Base-by-base conservation (phyloP, 305 asterid species). In the Rubia peregrina region DNA sequence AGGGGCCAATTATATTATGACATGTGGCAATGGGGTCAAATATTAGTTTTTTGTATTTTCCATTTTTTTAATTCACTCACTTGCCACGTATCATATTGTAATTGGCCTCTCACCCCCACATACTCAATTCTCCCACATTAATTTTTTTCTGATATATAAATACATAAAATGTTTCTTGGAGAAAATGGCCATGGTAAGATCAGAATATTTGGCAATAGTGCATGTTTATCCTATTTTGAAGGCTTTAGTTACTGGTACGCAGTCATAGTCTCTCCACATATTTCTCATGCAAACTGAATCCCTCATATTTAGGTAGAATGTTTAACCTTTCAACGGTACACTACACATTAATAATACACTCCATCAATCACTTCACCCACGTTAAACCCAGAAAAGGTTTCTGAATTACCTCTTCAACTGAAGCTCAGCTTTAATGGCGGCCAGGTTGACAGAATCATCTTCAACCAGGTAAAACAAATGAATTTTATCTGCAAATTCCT, bases 381-480 rank as follows among this genome's bases (percentile, higher is more conserved):
- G 2, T 49, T 49, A 49, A 49, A 49, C 56, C 56, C 56, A n/a
- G n/a, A 16, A 19, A 49, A 49, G 4, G 13, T 44, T 44, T 44
- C 11, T 44, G 11, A 9, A 44, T 44, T 44, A 11, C 16, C 11
- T 44, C 49, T 44, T 41, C 14, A 49, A 49, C 56, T 13, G 7
- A 24, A 22, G 3, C 33, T 22, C 26, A 9, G 43, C 2, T 5
- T 44, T 41, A 43, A 86, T 90, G 95, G 82, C 88, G 43, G 64
- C 80, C 57, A 76, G 77, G 74, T 76, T 74, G 75, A 40, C 17
- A 69, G 82, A 72, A 68, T 69, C 57, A 66, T 69, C 57, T 70
- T 57, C 85, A 26, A 46, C 75, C 70, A 79, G 89, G 96, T 87
- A 80, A 48, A 48, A 30, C 21, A 26, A 22, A 36, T 69, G 7